Percentiles rank a stretch among this genome's conserved stretches.
These are phyloP conservation scores for Aschersonia sp. DNA, from an alignment of 2,329 filamentous ascomycete species.

Conservation along the genomic window DNA sequence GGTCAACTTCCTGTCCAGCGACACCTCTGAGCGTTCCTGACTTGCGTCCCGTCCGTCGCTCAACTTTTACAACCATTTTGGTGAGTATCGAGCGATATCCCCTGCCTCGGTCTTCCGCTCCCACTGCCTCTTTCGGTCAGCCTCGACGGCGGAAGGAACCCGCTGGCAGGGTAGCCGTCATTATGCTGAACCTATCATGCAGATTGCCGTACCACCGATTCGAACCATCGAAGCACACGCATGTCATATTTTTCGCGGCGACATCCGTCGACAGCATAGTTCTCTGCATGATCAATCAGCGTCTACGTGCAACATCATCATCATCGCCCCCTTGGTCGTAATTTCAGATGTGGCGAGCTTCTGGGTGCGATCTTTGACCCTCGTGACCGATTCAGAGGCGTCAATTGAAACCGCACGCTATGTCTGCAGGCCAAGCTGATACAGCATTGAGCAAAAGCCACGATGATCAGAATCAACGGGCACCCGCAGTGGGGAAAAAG, in stretches of 20 bases:
- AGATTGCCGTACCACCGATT: slow-evolving; percentile 1
- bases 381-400: slow-evolving; percentile 4
- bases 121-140: neutral
- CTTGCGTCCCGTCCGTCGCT: no score
- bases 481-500: slow-evolving; percentile 50
- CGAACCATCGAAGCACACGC: neutral
- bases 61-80: no score
- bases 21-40: no score
- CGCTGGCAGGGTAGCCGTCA: neutral
- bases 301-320: no score
- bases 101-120: neutral
- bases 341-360: slow-evolving; percentile 1
- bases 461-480: slow-evolving; percentile 21
- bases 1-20: no score
- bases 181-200: slow-evolving; percentile 4
- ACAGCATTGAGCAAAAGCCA: slow-evolving; percentile 26
- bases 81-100: no score
- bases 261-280: no score
- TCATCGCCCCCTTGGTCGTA: neutral
- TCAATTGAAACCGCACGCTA: slow-evolving; percentile 11
- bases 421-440: slow-evolving; percentile 26
- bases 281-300: no score
- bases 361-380: slow-evolving; percentile 6
- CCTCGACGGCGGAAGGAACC: neutral
- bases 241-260: no score